Evolutionary conservation across 2,329 filamentous ascomycete species (phyloP), one percentile per base, ranked within the genome.

Genomic region (Blastomyces emzantsi): DNA sequence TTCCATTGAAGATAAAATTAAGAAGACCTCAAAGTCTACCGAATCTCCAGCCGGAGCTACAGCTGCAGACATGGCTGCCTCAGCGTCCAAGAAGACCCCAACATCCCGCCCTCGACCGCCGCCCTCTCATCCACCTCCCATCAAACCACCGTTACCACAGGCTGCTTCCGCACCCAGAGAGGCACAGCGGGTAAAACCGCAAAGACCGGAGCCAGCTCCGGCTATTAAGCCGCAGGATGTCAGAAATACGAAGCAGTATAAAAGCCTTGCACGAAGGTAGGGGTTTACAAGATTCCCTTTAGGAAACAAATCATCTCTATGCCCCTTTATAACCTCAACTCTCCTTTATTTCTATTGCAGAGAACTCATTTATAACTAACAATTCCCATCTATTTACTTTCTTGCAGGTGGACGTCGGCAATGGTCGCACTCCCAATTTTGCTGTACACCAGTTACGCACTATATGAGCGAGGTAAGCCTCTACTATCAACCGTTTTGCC

Each of bases 221-320:
- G 11, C 2, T 57, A 19, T 54, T 33, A 61, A 30, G 6, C 58
- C 57, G 36, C 56, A 63, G 28, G 75, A 78, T 69, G 74, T 78
- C 51, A 73, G 74, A 55, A 67, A 76, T 64, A 78, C 76, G n/a
- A 75, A 73, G 62, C 72, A 75, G 66, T 78, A 78, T 66, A 77
- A 76, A 64, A 63, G 66, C 64, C 73, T 73, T 64, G 73, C 75
- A 33, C 70, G 76, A 60, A 70, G 70, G 76, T 78, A 68, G 33
- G 70, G 13, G 68, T 25, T 57, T n/a, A 61, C 9, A 17, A 28
- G 8, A 22, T 49, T 61, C 22, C 30, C 9, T 22, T 59, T 59
- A 49, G 47, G 13, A 17, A 19, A 45, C 43, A 22, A 22, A 47
- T 7, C n/a, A 47, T 47, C 45, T 22, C 33, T 8, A 9, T 36